Evolutionary conservation across 2,329 filamentous ascomycete species (phyloP).

Genomic region (Phoma herbarum): DNA sequence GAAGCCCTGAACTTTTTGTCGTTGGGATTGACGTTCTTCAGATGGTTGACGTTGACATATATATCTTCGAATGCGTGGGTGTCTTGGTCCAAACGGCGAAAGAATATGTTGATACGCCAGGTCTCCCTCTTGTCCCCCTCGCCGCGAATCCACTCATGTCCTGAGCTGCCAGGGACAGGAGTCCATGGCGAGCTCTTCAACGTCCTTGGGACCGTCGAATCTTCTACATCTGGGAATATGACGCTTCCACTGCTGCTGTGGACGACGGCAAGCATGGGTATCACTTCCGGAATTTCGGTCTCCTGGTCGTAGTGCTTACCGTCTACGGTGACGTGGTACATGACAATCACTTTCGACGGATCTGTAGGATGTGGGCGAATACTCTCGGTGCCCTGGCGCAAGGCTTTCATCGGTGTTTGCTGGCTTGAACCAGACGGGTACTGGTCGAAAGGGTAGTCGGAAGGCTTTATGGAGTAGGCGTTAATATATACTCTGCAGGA

Average conservation of each 20-base stretch:
- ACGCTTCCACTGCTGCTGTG: background rate
- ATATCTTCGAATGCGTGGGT: conserved; percentile 17
- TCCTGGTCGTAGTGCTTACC: conserved; percentile 5
- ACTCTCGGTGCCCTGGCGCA: conserved; percentile 3
- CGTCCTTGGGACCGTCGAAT: conserved; percentile 5
- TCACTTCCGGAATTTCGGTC: background rate
- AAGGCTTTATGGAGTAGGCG: background rate
- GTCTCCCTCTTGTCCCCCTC: conserved; percentile 1
- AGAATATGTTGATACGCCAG: conserved; percentile 16
- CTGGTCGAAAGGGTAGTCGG: background rate
- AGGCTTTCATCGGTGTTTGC: background rate
- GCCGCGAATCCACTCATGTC: conserved; percentile 14
- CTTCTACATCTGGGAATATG: conserved; percentile 4
- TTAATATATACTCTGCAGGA: background rate
- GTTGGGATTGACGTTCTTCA: conserved; percentile 20
- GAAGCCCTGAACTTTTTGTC: conserved; percentile 6
- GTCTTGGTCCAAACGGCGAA: conserved; percentile 16
- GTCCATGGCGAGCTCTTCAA: conserved; percentile 3
- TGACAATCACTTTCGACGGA: background rate
- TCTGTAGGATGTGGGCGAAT: conserved; percentile 5
- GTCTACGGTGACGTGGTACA: background rate
- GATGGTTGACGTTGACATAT: conserved; percentile 11
- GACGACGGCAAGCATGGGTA: background rate
- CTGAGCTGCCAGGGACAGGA: background rate
- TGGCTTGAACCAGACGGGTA: background rate